These are phyloP conservation scores for Globisporangium canariense DNA, from an alignment of 352 stramenopile species.

Conservation along the genomic window DNA sequence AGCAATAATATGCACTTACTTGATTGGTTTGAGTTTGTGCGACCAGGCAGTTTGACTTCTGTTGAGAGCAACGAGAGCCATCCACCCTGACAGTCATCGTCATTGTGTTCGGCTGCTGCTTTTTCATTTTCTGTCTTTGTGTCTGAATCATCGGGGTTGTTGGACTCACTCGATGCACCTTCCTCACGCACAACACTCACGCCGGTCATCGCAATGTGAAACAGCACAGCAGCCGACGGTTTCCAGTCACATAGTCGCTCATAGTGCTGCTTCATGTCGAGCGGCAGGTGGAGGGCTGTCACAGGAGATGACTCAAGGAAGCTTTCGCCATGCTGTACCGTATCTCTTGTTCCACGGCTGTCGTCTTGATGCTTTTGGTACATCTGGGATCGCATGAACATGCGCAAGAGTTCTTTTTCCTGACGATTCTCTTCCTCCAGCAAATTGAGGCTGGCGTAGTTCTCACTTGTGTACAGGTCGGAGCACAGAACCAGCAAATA, in stretches of 20 bases:
- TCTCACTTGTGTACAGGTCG: background rate
- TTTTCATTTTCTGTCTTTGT: background rate
- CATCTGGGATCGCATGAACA: constrained; percentile 46
- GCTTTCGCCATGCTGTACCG: background rate
- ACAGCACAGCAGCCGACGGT: constrained; percentile 24
- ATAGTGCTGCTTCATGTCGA: background rate
- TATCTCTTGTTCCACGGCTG: constrained; percentile 5
- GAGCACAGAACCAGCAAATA: constrained; percentile 26
- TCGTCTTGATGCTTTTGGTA: constrained; percentile 56
- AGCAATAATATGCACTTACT: constrained; percentile 6
- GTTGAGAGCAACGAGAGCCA: no score
- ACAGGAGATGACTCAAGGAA: background rate
- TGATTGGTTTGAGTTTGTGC: constrained; percentile 11
- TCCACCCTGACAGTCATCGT: background rate
- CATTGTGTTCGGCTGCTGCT: background rate
- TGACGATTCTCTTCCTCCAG: background rate
- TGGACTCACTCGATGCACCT: background rate
- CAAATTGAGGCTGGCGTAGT: background rate
- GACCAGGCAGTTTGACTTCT: background rate
- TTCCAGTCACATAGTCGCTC: constrained; percentile 23
- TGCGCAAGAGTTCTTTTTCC: constrained; percentile 24
- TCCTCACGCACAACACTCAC: constrained; percentile 11
- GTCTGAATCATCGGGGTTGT: background rate
- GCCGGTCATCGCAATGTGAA: constrained; percentile 39
- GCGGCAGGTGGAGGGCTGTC: background rate